Percentiles rank a stretch among this genome's conserved stretches.
Evolutionary conservation across 2,329 filamentous ascomycete species (phyloP).

Genomic region (Diaporthe amygdali): DNA sequence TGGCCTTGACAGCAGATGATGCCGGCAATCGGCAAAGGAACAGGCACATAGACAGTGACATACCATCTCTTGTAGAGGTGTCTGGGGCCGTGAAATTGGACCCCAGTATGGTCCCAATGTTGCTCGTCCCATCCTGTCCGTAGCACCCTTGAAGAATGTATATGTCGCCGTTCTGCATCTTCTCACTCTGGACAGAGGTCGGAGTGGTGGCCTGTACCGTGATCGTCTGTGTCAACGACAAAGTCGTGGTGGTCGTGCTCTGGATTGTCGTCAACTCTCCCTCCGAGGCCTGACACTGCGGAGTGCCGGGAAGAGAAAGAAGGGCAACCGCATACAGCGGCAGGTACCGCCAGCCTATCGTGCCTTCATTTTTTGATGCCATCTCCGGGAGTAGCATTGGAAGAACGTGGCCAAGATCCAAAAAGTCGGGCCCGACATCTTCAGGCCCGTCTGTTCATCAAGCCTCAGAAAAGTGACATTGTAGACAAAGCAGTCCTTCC

Average conservation of each 20-base stretch:
- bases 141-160: slow-evolving; percentile 22
- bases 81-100: not conserved
- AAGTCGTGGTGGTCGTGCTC: not conserved
- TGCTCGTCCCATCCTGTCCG: not conserved
- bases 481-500: slow-evolving; percentile 3
- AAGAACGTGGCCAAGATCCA: not conserved
- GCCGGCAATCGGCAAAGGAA: not conserved
- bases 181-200: not conserved
- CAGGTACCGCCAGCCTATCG: not conserved
- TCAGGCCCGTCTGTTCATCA: not conserved
- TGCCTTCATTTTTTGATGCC: slow-evolving; percentile 1
- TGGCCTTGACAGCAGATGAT: not conserved
- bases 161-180: not conserved
- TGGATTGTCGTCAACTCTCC: not conserved
- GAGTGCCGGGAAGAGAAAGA: not conserved
- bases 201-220: not conserved
- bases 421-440: not conserved
- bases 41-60: slow-evolving; percentile 19
- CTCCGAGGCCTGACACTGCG: not conserved
- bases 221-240: not conserved
- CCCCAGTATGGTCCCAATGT: not conserved
- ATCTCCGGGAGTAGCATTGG: not conserved
- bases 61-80: not conserved
- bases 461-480: not conserved
- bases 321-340: not conserved